These are phyloP conservation scores for Plasmodium gallinaceum DNA, from an alignment of 169 alveolate genomes.

Conservation along the genomic window DNA sequence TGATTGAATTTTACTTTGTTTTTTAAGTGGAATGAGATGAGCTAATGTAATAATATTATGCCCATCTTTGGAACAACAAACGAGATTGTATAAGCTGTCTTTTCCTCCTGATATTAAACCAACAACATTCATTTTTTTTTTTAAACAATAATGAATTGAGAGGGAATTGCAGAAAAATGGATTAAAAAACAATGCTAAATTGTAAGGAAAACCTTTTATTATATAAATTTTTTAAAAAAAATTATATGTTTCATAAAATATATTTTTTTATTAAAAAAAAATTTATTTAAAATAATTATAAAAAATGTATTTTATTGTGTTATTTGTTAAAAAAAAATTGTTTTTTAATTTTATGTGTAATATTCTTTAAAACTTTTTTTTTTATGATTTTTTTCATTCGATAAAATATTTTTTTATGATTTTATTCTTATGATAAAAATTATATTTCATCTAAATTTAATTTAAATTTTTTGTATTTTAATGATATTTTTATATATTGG, in stretches of 20 bases:
- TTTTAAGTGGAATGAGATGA: conserved; percentile 70
- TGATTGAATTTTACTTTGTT: conserved; percentile 21
- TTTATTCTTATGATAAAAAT: no score
- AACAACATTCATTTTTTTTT: conserved; percentile 82
- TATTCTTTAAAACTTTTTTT: no score
- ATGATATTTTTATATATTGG: no score
- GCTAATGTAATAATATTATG: conserved; percentile 65
- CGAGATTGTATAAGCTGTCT: conserved; percentile 87
- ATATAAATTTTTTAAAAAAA: background rate
- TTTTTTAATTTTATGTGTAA: no score
- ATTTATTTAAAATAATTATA: no score
- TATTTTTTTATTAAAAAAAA: background rate
- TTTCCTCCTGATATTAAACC: conserved; percentile 92
- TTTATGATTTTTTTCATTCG: no score
- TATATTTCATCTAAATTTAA: no score
- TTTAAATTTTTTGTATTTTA: no score
- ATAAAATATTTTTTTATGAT: no score
- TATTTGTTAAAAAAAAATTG: no score
- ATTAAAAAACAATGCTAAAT: background rate
- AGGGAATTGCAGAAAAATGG: background rate
- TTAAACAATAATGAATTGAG: background rate
- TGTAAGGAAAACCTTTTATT: background rate
- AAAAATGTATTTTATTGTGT: no score
- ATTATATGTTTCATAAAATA: background rate
- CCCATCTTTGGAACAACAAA: conserved; percentile 79